Conservation (phyloP, 2,329 filamentous ascomycete genomes). For the Sarocladium strictum region DNA sequence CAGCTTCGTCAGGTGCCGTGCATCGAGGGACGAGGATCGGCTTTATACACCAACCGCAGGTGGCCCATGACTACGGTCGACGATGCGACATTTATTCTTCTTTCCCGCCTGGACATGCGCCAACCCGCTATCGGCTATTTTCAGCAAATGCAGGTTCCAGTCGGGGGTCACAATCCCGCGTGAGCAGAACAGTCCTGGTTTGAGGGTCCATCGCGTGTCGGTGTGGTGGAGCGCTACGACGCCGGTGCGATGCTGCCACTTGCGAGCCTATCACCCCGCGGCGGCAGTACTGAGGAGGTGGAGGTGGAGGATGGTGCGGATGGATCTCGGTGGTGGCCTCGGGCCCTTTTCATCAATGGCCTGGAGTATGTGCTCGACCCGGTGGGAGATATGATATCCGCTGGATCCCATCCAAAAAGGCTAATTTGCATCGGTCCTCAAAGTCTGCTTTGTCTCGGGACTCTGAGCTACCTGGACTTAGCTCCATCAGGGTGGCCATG, state of each 20-base stretch:
- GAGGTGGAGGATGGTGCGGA: slow-evolving; percentile 7
- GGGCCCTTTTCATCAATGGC: slow-evolving; percentile 1
- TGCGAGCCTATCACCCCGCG: slow-evolving; percentile 9
- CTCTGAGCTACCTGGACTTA: too few relatives aligned
- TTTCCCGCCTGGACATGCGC: slow-evolving; percentile 8
- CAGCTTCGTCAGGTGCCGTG: background rate
- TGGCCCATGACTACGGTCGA: background rate
- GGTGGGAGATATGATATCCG: background rate
- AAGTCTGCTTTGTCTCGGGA: background rate
- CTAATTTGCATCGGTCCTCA: background rate
- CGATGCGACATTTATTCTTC: slow-evolving; percentile 8
- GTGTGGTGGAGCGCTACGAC: slow-evolving; percentile 6
- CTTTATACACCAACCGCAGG: slow-evolving; percentile 5
- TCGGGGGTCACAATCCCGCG: background rate
- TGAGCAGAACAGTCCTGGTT: background rate
- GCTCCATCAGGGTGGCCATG: too few relatives aligned
- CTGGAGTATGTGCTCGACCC: background rate
- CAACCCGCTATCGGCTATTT: slow-evolving; percentile 9
- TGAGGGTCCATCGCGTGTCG: slow-evolving; percentile 5
- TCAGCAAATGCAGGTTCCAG: slow-evolving; percentile 2
- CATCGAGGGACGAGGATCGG: background rate
- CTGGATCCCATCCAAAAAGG: background rate
- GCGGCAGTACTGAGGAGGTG: background rate
- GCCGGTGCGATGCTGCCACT: slow-evolving; percentile 4
- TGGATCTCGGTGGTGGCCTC: slow-evolving; percentile 3